Base-by-base conservation (phyloP, 371 early-diverging fungal genomes). In the Rhizomucor miehei region DNA sequence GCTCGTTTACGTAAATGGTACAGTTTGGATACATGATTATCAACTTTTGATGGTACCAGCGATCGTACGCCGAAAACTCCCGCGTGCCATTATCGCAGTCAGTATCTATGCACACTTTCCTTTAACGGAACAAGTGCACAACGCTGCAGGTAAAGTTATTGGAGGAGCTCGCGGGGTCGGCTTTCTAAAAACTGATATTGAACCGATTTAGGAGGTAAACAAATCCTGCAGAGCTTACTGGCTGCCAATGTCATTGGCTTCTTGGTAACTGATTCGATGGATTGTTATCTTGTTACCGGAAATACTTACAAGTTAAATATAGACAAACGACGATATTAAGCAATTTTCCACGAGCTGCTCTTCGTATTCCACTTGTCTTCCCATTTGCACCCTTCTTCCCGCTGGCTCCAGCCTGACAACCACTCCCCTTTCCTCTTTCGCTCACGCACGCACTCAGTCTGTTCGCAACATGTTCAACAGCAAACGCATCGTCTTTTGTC, bases 11-110 rank as follows among this genome's bases (percentile, higher is more conserved):
- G 12, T 19, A 44, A 34, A 13, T 36, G 3, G n/a, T n/a, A n/a
- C 37, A 86, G 89, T 99, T 36, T 99, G 98, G 98, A 83, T 98
- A 45, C 95, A 99, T 66, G 99, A 99, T 78, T 99, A 99, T 67
- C 98, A 98, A 65, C 71, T 99, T 51, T 87, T 98, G 86, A 74
- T 98, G 38, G 81, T 98, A 8, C 99, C 99, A 16, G 81, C 82
- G 45, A 82, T 97, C 82, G 56, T 99, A 24, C 82, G 94, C 47
- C 67, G 84, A 57, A 67, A 70, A 41, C 67, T 90, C 6, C 93
- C 92, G 6, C 65, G 77, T 49, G 90, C 94, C 1, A 86, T 84
- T 35, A 91, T 99, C 50, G 99, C 97, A 3, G 89, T 99, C 60
- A 98, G 98, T 69, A 70, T 99, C 36, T 99, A 98, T 70, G 89